Percentiles rank a stretch among this genome's conserved stretches.
These are phyloP conservation scores for Schwanniomyces polymorphus DNA, from an alignment of 805 yeast genomes.

Conservation along the genomic window DNA sequence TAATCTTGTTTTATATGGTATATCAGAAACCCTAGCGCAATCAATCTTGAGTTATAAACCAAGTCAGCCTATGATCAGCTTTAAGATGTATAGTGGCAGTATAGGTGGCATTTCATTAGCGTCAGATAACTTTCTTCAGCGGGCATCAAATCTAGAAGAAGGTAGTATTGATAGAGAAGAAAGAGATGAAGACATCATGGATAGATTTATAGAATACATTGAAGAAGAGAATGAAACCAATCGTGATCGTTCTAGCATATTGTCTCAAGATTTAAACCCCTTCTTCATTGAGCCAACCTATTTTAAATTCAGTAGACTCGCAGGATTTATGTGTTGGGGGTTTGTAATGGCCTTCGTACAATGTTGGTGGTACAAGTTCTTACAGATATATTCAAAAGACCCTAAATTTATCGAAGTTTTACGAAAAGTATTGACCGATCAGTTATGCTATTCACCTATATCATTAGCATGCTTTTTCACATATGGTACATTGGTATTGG, in stretches of 20 bases:
- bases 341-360: slow-evolving; percentile 78
- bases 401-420: slow-evolving; percentile 83
- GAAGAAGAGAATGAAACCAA: slow-evolving; percentile 25
- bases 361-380: slow-evolving; percentile 83
- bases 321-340: slow-evolving; percentile 88
- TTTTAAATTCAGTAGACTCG: slow-evolving; percentile 69
- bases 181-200: slow-evolving; percentile 19
- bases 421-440: slow-evolving; percentile 87
- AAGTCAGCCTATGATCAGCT: slow-evolving; percentile 19
- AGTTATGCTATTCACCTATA: slow-evolving; percentile 84
- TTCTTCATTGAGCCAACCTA: slow-evolving; percentile 23
- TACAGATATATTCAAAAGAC: slow-evolving; percentile 79
- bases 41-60: slow-evolving; percentile 42
- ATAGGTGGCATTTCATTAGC: slow-evolving; percentile 17
- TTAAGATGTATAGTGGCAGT: slow-evolving; percentile 6
- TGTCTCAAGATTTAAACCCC: slow-evolving; percentile 5
- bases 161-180: neutral
- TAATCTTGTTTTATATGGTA: slow-evolving; percentile 78
- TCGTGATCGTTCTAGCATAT: slow-evolving; percentile 6
- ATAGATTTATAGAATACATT: slow-evolving; percentile 32
- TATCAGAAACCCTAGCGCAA: slow-evolving; percentile 92
- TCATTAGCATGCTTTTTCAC: slow-evolving; percentile 78
- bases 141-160: slow-evolving; percentile 9
- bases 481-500: slow-evolving; percentile 80
- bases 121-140: slow-evolving; percentile 10